Base-by-base conservation (phyloP, 345 rosid species). In the Punica granatum region DNA sequence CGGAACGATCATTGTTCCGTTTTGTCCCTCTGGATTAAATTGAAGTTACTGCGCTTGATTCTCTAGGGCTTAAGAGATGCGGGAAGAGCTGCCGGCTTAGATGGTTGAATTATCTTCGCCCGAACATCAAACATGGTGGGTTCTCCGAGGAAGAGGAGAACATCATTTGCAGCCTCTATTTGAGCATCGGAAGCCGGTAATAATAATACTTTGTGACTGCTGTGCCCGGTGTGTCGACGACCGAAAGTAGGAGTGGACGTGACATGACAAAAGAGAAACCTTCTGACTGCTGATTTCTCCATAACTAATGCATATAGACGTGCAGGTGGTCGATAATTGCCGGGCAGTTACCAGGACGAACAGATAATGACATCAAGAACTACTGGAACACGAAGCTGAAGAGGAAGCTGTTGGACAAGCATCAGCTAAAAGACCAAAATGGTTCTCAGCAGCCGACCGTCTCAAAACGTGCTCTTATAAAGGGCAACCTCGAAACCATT, bases 351-450 rank as follows among this genome's bases (percentile, higher is more conserved):
- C 66, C 66, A 0, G 66, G 66, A 25, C 28, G 66, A 26, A 63
- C 66, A 10, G 66, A 63, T 18, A 63, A 63, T 18, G 66, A 63
- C 19, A 63, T 63, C 32, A 63, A 63, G 44, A 63, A 63, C 48
- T 63, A 63, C 66, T 63, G 66, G 66, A 63, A 63, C 66, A 63
- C 66, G 46, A 63, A 48, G 66, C 66, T 63, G 48, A 63, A 63
- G 66, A 37, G 49, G 66, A 63, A 63, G 26, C 66, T 63, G 32
- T 48, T 63, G 19, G 48, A 32, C 49, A 63, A 26, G 19, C 61
- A 26, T 56, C 33, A 56, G 11, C 33, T 2, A 16, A 56, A 25
- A 53, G 59, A 53, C 14, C 59, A 18, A 19, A 5, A 19, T 19
- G 18, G 8, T 0, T 51, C 58, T n/a, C 23, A 26, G 34, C 16